Conservation (phyloP, 352 stramenopile genomes). For the Globisporangium cystogenes region DNA sequence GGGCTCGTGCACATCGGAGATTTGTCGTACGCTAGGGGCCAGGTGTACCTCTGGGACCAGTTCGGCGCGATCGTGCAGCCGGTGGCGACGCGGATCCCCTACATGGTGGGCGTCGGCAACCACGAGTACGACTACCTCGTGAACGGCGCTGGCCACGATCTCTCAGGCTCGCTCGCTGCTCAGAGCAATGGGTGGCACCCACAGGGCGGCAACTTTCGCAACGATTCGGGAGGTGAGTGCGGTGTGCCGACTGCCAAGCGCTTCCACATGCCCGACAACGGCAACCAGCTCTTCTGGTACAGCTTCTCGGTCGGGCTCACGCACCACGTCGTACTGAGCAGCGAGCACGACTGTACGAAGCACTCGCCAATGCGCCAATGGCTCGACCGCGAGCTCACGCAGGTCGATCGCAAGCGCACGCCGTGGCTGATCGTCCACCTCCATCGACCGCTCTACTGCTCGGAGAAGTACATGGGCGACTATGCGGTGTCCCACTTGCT, state of each 20-base stretch:
- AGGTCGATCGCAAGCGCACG: constrained; percentile 17
- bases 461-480: constrained; percentile 12
- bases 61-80: constrained; percentile 70
- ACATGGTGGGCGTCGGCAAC: constrained; percentile 45
- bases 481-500: constrained; percentile 13
- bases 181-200: constrained; percentile 1
- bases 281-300: constrained; percentile 27
- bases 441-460: constrained; percentile 26
- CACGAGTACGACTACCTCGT: constrained; percentile 38
- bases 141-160: constrained; percentile 7
- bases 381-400: constrained; percentile 18
- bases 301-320: constrained; percentile 19
- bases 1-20: constrained; percentile 71
- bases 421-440: constrained; percentile 26
- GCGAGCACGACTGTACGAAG: constrained; percentile 18
- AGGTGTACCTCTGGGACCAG: constrained; percentile 76
- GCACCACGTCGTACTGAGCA: constrained; percentile 24
- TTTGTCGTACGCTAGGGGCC: constrained; percentile 57
- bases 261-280: constrained; percentile 44
- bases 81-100: constrained; percentile 59
- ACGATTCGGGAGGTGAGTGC: constrained; percentile 61
- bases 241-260: constrained; percentile 18
- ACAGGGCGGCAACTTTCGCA: constrained; percentile 14
- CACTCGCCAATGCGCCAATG: constrained; percentile 17
- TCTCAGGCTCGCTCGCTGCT: background rate